These are phyloP conservation scores for Pyricularia sp. DNA, from an alignment of 2,329 filamentous ascomycete genomes.

Conservation along the genomic window DNA sequence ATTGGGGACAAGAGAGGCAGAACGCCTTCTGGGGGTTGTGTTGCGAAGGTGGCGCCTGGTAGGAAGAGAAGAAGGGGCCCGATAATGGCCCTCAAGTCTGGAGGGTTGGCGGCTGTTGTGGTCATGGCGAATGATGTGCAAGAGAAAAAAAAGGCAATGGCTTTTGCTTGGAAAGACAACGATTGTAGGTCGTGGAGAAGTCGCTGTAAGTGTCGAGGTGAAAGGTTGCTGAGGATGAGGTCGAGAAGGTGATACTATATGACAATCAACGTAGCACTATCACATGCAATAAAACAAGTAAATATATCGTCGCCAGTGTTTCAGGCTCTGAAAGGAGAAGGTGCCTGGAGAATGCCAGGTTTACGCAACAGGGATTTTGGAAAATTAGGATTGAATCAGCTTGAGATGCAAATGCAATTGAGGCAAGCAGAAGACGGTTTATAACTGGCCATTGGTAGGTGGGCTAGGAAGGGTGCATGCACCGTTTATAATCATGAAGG, in stretches of 20 bases:
- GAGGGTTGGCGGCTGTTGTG: conserved; percentile 25
- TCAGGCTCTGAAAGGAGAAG: background rate
- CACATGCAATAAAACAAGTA: background rate
- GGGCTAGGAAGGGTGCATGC: background rate
- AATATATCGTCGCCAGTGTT: background rate
- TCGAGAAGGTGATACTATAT: background rate
- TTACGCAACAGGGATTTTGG: background rate
- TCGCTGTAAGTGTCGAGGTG: background rate
- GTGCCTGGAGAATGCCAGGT: background rate
- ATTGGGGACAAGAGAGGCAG: conserved; percentile 56
- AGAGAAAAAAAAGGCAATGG: background rate
- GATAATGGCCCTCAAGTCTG: conserved; percentile 38
- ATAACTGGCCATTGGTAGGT: background rate
- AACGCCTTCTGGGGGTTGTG: conserved; percentile 44
- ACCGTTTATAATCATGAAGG: background rate
- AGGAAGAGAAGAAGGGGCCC: conserved; percentile 50
- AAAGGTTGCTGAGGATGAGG: background rate
- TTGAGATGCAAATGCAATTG: background rate
- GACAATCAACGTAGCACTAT: background rate
- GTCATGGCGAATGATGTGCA: background rate
- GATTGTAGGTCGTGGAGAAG: background rate
- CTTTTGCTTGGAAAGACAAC: background rate
- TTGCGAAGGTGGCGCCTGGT: conserved; percentile 47
- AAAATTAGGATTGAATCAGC: background rate
- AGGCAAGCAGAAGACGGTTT: background rate